Evolutionary conservation across 148 eudicot genomes (phyloP), one percentile per base, ranked within the genome.

Genomic region (Limonium bicolor): DNA sequence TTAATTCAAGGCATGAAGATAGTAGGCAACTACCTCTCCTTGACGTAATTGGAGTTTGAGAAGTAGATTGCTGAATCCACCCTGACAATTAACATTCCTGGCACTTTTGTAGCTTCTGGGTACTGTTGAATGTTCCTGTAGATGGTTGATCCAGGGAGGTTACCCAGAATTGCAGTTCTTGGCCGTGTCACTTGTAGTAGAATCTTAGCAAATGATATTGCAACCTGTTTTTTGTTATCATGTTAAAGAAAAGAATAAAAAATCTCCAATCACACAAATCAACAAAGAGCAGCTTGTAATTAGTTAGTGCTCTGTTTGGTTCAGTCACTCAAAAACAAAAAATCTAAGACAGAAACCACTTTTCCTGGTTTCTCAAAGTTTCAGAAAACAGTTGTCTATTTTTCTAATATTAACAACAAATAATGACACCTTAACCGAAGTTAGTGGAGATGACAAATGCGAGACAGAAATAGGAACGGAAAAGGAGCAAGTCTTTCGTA

Each of bases 21-120:
- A 26, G 5, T 5, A 8, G 11, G 4, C 20, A n/a, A 4, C 25
- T 77, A 87, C 96, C 96, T 88, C 48, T 88, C 96, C 54, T 72
- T 77, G 12, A 88, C 27, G 30, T 88, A 88, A 51, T 74, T 83
- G 6, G 90, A 80, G 42, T 88, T 88, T 20, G 96, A 83, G 36
- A 88, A 88, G 61, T 88, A 88, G 26, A 88, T 80, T 3, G 94
- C 77, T 14, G 96, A 79, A 64, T 88, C 96, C 38, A 88, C 83
- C 36, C 94, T 57, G 14, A 74, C 60, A 12, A 83, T 72, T 15
- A 88, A 29, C 22, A 64, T 46, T 11, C 96, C 94, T 2, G 73
- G 71, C 38, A 88, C 71, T n/a, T 60, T 71, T 3, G 58, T 46
- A 22, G 94, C 94, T 1, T 67, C 81, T 2, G 96, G 84, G 46